Evolutionary conservation across 257 asterid species (phyloP), one percentile per base, ranked within the genome.

Genomic region (Thymus mandschuricus): DNA sequence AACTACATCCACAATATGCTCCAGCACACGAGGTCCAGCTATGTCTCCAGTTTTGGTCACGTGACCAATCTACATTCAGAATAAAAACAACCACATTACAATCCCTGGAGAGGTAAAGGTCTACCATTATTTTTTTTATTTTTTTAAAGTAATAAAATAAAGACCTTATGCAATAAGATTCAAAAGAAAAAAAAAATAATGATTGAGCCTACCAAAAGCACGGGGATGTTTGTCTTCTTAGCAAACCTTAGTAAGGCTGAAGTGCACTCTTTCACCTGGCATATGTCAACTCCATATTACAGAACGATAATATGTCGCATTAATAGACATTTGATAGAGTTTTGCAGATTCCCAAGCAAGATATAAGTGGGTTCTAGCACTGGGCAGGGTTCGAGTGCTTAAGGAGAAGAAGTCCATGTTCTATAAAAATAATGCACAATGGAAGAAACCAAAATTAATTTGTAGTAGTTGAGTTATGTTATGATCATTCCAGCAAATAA

Each of bases 1-100:
- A 78, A 94, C 99, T 73, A 86, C 99, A 82, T 94, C 98, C 76
- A 94, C 98, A 12, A 88, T 89, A 87, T 94, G 99, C 89, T 94
- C 98, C 81, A 94, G 81, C 57, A 83, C 92, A 63, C 95, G 98
- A 83, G 99, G 98, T 60, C 99, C 99, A 69, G 98, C 98, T 68
- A 89, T 89, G 28, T 94, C 98, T 78, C 99, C 97, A 68, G 92
- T 72, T 83, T 94, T 94, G 28, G 92, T 94, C 82, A 91, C 98
- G 78, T 94, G 99, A 8, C 99, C 99, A 75, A 84, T 80, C 97
- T 91, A 84, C 85, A 83, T 78, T 59, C 73, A 44, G 70, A 61
- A 70, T 30, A 33, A 65, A 51, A n/a, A 70, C 12, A 65, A 58
- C 50, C 11, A 61, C 4, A 77, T 60, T 63, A 72, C 64, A 43